Evolutionary conservation across 257 asterid genomes (phyloP).

Genomic region (Capsicum chinense): DNA sequence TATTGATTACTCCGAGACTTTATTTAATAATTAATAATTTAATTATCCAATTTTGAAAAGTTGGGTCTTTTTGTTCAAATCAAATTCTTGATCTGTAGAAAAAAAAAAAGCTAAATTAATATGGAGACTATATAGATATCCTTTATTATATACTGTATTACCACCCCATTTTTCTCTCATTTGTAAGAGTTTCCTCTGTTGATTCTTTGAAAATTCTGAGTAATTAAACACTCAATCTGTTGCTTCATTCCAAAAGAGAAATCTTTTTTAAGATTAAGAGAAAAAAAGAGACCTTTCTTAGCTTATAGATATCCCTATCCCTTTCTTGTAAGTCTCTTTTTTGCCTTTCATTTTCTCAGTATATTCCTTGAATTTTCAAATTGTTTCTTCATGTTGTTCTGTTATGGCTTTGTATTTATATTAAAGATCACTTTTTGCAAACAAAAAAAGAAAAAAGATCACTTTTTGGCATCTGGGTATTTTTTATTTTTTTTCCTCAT

Average conservation of each 20-base stretch:
- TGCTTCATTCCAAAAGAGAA: constrained; percentile 52
- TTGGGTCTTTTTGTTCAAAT: neutral
- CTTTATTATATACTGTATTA: neutral
- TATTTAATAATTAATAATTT: too few relatives aligned
- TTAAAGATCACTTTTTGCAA: too few relatives aligned
- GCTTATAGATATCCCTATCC: constrained; percentile 93
- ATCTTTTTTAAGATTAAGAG: constrained; percentile 33
- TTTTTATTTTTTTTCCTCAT: too few relatives aligned
- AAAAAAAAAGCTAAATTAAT: neutral
- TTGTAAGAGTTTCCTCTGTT: neutral
- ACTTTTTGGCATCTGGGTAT: too few relatives aligned
- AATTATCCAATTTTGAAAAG: neutral
- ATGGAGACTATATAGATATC: constrained; percentile 9
- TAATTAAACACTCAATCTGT: constrained; percentile 56
- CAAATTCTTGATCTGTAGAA: constrained; percentile 1
- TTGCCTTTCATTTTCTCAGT: constrained; percentile 35
- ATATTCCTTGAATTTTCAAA: constrained; percentile 48
- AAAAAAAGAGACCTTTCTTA: constrained; percentile 49
- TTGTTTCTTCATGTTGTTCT: constrained; percentile 37
- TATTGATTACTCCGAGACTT: too few relatives aligned
- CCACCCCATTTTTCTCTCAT: neutral
- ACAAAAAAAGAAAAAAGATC: too few relatives aligned
- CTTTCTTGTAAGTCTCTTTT: constrained; percentile 79
- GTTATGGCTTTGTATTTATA: neutral
- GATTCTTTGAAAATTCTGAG: neutral